phyloP scores from a whole-genome alignment of 2,329 filamentous ascomycete species.

The Aspergillus tamarii region DNA sequence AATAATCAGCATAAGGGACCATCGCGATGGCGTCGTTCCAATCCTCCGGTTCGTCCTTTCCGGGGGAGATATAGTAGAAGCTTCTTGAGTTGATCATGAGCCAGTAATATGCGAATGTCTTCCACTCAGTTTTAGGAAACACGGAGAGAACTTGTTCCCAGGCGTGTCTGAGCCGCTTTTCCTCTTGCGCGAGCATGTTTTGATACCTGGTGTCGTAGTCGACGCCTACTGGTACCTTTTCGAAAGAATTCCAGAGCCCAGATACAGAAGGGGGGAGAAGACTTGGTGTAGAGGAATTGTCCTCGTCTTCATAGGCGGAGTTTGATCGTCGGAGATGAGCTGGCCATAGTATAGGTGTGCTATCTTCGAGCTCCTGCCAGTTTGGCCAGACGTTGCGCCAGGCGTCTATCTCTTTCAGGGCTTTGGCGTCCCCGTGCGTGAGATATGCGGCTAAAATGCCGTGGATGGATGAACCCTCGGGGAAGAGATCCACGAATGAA shows the following conservation, averaged over 20 bases:
- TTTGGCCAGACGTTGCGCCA: constrained; percentile 73
- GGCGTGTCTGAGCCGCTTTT: constrained; percentile 54
- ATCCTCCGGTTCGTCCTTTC: constrained; percentile 32
- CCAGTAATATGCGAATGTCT: constrained; percentile 58
- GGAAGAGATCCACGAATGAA: constrained; percentile 55
- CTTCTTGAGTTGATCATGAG: constrained; percentile 60
- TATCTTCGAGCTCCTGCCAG: constrained; percentile 59
- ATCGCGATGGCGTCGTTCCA: constrained; percentile 44
- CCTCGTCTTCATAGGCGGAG: constrained; percentile 26
- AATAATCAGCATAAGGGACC: constrained; percentile 47
- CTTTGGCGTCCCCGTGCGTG: constrained; percentile 52
- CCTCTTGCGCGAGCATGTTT: constrained; percentile 53
- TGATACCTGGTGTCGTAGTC: constrained; percentile 39
- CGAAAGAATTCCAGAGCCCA: constrained; percentile 37
- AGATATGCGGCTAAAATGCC: constrained; percentile 71
- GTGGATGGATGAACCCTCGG: constrained; percentile 64
- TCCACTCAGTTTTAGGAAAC: constrained; percentile 43
- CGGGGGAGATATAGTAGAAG: constrained; percentile 59
- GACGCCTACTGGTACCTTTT: constrained; percentile 23
- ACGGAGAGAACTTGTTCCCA: constrained; percentile 49
- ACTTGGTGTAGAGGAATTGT: constrained; percentile 20
- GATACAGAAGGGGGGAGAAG: constrained; percentile 41
- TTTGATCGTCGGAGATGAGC: constrained; percentile 41
- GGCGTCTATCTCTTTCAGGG: constrained; percentile 49
- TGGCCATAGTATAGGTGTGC: constrained; percentile 62